Evolutionary conservation across 2,329 filamentous ascomycete genomes (phyloP).

Genomic region (Epichloe bromicola): DNA sequence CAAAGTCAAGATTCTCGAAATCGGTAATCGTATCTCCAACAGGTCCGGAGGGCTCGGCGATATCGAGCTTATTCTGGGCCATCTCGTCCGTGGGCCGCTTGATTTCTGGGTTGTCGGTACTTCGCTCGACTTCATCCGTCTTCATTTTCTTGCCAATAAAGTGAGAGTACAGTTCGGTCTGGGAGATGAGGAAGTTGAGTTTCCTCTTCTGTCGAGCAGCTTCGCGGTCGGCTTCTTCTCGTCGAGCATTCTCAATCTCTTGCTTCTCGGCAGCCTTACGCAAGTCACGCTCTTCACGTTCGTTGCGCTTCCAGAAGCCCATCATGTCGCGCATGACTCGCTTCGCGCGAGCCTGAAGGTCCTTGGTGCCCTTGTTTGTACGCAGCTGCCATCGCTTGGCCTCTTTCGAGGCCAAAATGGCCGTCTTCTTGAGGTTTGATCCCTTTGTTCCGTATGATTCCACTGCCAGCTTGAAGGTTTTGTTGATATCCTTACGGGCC

Average conservation of each 20-base stretch:
- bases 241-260: slow-evolving; percentile 91
- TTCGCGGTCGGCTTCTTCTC: slow-evolving; percentile 93
- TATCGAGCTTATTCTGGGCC: slow-evolving; percentile 30
- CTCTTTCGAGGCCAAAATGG: slow-evolving; percentile 91
- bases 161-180: slow-evolving; percentile 97
- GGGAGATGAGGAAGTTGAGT: slow-evolving; percentile 97
- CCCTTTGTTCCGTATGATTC: slow-evolving; percentile 76
- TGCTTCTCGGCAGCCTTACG: slow-evolving; percentile 90
- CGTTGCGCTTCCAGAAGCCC: slow-evolving; percentile 98
- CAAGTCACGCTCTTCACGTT: slow-evolving; percentile 89
- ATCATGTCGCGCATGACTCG: slow-evolving; percentile 99
- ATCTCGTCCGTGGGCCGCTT: slow-evolving; percentile 34
- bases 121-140: slow-evolving; percentile 85
- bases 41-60: slow-evolving; percentile 40
- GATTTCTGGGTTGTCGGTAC: slow-evolving; percentile 69
- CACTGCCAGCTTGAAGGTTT: slow-evolving; percentile 77
- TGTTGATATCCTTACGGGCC: slow-evolving; percentile 83
- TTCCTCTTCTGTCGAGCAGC: slow-evolving; percentile 95
- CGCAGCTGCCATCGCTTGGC: slow-evolving; percentile 93
- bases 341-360: slow-evolving; percentile 92
- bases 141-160: slow-evolving; percentile 99
- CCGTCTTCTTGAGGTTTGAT: slow-evolving; percentile 96
- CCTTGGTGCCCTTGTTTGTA: slow-evolving; percentile 97
- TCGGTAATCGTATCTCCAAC: slow-evolving; percentile 66
- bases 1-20: slow-evolving; percentile 91